Percentiles rank a stretch among this genome's conserved stretches.
These are phyloP conservation scores for Penicillium hesseltinei DNA, from an alignment of 2,329 filamentous ascomycete genomes.

Conservation along the genomic window DNA sequence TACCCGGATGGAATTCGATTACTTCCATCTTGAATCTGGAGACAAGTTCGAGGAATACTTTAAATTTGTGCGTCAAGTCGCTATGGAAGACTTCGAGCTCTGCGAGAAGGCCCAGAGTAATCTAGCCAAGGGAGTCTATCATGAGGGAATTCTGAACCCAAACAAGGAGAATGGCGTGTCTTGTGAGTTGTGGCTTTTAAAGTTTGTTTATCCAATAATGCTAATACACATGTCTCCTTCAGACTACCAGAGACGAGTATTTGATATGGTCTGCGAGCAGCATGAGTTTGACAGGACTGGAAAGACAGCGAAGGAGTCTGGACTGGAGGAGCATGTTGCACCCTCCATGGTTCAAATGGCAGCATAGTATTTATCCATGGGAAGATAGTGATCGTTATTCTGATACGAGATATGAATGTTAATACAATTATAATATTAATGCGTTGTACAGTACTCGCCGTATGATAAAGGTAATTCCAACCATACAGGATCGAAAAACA, in stretches of 20 bases:
- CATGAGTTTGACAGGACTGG: conserved; percentile 37
- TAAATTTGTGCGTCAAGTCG: conserved; percentile 57
- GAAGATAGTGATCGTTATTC: background rate
- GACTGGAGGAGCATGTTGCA: conserved; percentile 5
- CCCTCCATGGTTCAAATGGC: conserved; percentile 12
- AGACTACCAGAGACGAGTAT: conserved; percentile 50
- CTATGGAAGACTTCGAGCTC: conserved; percentile 56
- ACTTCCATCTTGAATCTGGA: conserved; percentile 52
- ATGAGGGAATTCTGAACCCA: conserved; percentile 56
- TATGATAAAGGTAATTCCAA: background rate
- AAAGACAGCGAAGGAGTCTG: conserved; percentile 1
- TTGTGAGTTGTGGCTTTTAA: conserved; percentile 37
- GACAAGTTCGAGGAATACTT: conserved; percentile 59
- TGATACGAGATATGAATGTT: background rate
- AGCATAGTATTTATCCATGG: conserved; percentile 11
- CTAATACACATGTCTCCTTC: conserved; percentile 7
- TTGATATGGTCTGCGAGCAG: conserved; percentile 47
- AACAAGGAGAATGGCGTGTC: conserved; percentile 56
- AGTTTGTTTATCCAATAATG: conserved; percentile 9
- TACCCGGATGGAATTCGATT: conserved; percentile 59
- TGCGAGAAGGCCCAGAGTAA: conserved; percentile 58
- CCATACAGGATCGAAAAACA: background rate
- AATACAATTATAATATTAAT: background rate
- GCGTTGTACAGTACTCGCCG: background rate
- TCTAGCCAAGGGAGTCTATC: conserved; percentile 54